These are phyloP conservation scores for Amanita inopinata DNA, from an alignment of 768 basidiomycete species.

Conservation along the genomic window DNA sequence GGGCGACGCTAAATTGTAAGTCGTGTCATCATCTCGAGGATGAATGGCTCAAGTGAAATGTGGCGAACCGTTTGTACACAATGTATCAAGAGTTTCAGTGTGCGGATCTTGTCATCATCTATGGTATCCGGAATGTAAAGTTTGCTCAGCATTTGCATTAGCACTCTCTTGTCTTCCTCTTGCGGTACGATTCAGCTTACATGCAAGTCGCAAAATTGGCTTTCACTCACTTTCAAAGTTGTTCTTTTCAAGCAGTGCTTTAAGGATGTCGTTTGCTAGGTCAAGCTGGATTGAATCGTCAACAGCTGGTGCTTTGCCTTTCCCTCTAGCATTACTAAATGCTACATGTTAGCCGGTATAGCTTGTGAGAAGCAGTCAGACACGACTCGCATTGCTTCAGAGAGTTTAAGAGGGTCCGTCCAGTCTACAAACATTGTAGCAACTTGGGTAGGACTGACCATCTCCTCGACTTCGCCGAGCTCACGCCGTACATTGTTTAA, in stretches of 20 bases:
- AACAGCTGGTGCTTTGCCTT: constrained; percentile 14
- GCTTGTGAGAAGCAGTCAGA: neutral
- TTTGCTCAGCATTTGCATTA: constrained; percentile 56
- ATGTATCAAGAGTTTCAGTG: constrained; percentile 50
- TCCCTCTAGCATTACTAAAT: constrained; percentile 15
- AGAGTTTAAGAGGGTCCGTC: constrained; percentile 74
- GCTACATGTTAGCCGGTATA: neutral
- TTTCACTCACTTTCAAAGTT: constrained; percentile 41
- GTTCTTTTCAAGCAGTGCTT: constrained; percentile 31
- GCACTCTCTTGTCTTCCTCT: constrained; percentile 61
- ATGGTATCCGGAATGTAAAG: constrained; percentile 61
- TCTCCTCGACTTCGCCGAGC: constrained; percentile 62
- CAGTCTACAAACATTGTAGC: constrained; percentile 79
- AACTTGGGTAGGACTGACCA: constrained; percentile 65
- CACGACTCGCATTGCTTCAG: constrained; percentile 27
- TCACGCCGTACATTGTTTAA: constrained; percentile 49
- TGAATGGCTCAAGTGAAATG: constrained; percentile 1
- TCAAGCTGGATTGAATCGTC: constrained; percentile 39
- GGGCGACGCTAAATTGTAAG: constrained; percentile 24
- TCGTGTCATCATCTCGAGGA: neutral
- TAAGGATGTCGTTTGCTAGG: constrained; percentile 47
- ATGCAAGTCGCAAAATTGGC: constrained; percentile 12
- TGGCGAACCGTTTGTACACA: constrained; percentile 45
- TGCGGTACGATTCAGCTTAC: neutral
- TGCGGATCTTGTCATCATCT: constrained; percentile 59